Percentiles rank a stretch among this genome's conserved stretches.
phyloP scores from a whole-genome alignment of 1,284 basidiomycete genomes.

The Vanrija humicola region DNA sequence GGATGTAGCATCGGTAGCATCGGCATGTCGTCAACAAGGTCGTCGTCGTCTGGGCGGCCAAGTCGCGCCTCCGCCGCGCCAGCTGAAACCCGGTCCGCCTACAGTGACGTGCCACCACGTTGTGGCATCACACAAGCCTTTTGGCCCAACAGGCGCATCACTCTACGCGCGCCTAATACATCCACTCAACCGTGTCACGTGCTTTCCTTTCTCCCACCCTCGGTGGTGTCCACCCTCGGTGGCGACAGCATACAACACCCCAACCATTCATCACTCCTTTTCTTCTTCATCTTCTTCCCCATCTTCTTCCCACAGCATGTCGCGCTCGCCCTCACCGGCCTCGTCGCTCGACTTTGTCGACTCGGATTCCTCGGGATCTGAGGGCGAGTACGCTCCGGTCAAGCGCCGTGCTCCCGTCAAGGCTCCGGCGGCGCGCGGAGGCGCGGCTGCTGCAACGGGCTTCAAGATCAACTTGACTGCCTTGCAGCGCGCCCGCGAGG shows the following conservation, averaged over 20 bases:
- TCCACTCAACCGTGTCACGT: too few species aligned
- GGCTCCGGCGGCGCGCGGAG: background rate
- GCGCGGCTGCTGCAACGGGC: background rate
- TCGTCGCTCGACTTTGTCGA: conserved; percentile 45
- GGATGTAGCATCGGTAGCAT: too few species aligned
- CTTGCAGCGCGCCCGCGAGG: conserved; percentile 23
- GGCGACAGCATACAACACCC: background rate
- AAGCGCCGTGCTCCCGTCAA: conserved; percentile 3
- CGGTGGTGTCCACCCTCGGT: too few species aligned
- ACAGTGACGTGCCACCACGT: too few species aligned
- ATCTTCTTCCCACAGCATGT: conserved; percentile 23
- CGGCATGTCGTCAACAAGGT: too few species aligned
- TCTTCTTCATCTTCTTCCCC: background rate
- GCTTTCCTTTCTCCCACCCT: too few species aligned
- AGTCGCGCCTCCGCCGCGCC: too few species aligned
- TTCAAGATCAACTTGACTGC: conserved; percentile 42
- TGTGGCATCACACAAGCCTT: too few species aligned
- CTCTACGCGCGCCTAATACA: too few species aligned
- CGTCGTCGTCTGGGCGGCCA: too few species aligned
- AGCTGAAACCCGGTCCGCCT: too few species aligned
- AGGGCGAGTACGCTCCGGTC: conserved; percentile 34
- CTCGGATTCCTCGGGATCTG: conserved; percentile 31
- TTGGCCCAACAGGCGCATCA: too few species aligned
- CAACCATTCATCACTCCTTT: background rate
- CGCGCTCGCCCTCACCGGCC: conserved; percentile 38